Evolutionary conservation across 805 yeast species (phyloP), one percentile per base, ranked within the genome.

Genomic region (Metschnikowia noctiluminum): DNA sequence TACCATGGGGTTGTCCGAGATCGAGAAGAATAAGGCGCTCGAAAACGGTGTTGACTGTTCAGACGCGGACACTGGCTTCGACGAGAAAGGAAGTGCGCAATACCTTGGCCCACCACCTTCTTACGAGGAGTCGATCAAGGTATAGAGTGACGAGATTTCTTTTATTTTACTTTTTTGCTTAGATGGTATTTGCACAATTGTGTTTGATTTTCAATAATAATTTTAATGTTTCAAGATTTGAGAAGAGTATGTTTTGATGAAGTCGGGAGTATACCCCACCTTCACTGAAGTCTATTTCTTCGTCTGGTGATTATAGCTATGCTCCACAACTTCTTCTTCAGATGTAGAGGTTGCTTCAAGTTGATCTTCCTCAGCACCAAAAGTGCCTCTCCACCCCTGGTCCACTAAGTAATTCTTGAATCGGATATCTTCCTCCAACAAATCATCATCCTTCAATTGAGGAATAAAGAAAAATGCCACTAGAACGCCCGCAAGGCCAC

Each of bases 81-180:
- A 81, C 55, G 89, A 81, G 40, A 80, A 82, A 69, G 84, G 82
- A 38, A 71, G 71, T 45, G 65, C 78, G 16, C 63, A 62, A 7
- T 82, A 74, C 57, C 70, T 78, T 28, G 88, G 85, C 36, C 79
- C 81, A 45, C 94, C 94, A 43, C 94, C 94, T 4, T 79, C 79
- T 42, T 86, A 80, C 62, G 84, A 80, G 58, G 78, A 73, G 56
- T 72, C 74, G 35, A 60, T 76, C 50, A 72, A 65, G 51, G 61
- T 67, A 34, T 74, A 62, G 47, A 26, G 8, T 8, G 2, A 21
- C 30, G 21, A 30, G 3, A 7, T 15, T 41, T 15, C 27, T 11
- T 40, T 28, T 31, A 14, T 21, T 12, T 15, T 16, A 4, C 2
- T 36, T 35, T 16, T 11, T 16, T n/a, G 35, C 13, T 11, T 27